A percentile compares a stretch with the other conserved stretches of the same genome.
phyloP scores from a whole-genome alignment of 768 basidiomycete genomes.

The Lenzites betulinus region DNA sequence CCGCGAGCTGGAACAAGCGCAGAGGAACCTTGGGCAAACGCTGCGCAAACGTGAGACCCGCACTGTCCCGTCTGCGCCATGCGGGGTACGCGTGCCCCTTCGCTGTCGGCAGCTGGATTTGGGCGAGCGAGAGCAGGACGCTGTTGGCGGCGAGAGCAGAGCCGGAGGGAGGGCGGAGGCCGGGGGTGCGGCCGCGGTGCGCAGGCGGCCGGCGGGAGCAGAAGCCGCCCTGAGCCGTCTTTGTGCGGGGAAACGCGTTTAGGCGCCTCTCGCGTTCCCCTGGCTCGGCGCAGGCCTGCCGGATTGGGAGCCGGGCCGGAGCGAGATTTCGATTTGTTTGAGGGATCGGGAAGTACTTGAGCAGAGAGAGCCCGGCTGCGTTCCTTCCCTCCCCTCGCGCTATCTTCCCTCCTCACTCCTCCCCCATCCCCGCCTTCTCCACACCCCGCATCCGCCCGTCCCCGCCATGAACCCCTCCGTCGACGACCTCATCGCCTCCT shows the following conservation, averaged over 20 bases:
- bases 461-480: constrained; percentile 46
- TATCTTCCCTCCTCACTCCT: neutral
- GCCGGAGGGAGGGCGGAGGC: neutral
- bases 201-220: neutral
- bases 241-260: constrained; percentile 2
- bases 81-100: neutral
- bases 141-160: neutral
- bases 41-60: constrained; percentile 13
- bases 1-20: constrained; percentile 8
- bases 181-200: neutral
- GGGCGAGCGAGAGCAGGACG: neutral
- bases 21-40: constrained; percentile 10
- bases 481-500: constrained; percentile 53
- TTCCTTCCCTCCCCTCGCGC: neutral
- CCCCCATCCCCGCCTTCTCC: constrained; percentile 1
- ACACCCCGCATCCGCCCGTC: neutral
- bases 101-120: too few species aligned
- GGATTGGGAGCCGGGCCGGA: constrained; percentile 14
- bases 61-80: neutral
- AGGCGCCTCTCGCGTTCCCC: constrained; percentile 11
- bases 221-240: neutral
- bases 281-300: constrained; percentile 12
- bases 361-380: neutral
- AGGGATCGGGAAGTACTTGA: constrained; percentile 15
- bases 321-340: constrained; percentile 19